Conservation (phyloP, 768 basidiomycete genomes). For the Fomitopsis pulvina region DNA sequence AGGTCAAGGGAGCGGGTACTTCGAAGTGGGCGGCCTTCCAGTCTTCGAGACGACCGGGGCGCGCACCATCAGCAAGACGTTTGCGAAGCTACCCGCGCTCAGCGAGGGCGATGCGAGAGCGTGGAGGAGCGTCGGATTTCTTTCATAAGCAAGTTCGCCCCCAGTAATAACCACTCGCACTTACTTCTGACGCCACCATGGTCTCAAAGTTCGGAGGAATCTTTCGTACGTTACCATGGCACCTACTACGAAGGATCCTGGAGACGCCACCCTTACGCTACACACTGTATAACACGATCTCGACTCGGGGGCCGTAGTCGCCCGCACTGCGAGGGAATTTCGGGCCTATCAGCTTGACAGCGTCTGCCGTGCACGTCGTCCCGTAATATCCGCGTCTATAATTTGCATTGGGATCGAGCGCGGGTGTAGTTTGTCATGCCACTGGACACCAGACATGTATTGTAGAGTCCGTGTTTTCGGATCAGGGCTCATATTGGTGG, state of each 20-base stretch:
- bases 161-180: background rate
- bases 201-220: background rate
- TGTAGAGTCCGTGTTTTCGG: background rate
- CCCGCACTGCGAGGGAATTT: too few species aligned
- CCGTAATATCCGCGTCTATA: too few species aligned
- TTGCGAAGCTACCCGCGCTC: conserved; percentile 7
- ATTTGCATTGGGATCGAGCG: too few species aligned
- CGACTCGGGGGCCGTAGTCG: too few species aligned
- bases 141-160: background rate
- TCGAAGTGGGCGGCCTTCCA: conserved; percentile 3
- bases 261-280: background rate
- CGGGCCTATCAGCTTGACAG: too few species aligned
- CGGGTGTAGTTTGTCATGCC: too few species aligned
- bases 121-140: conserved; percentile 9
- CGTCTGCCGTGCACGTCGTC: too few species aligned
- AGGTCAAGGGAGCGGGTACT: background rate
- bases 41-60: conserved; percentile 9
- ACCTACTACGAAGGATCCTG: background rate
- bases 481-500: background rate
- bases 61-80: conserved; percentile 4
- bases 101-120: conserved; percentile 11
- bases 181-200: background rate
- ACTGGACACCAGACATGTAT: too few species aligned
- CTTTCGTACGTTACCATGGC: background rate
- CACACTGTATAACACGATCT: too few species aligned